phyloP scores from a whole-genome alignment of 192 early-diverging fungal genomes.

The Podila horticola region DNA sequence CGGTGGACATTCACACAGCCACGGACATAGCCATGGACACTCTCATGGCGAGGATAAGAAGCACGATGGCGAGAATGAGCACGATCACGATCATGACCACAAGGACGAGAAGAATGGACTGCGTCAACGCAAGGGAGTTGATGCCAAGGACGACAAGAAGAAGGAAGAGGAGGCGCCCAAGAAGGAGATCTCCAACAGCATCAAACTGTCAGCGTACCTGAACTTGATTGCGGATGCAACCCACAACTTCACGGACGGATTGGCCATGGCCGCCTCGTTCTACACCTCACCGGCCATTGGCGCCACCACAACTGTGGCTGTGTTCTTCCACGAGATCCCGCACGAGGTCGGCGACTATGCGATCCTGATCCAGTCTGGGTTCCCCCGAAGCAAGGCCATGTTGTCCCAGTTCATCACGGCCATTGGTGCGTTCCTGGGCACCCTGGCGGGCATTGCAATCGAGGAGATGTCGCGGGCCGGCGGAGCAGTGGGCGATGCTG shows the following conservation, averaged over 20 bases:
- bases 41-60: constrained; percentile 44
- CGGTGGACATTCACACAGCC: constrained; percentile 67
- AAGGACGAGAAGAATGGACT: constrained; percentile 34
- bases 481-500: neutral
- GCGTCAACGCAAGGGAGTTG: constrained; percentile 15
- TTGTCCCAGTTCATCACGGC: constrained; percentile 84
- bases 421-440: constrained; percentile 83
- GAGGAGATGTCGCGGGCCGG: constrained; percentile 62
- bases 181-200: constrained; percentile 52
- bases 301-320: constrained; percentile 85
- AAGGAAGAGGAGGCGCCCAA: constrained; percentile 8
- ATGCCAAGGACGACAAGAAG: constrained; percentile 50
- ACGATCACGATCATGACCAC: constrained; percentile 31
- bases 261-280: constrained; percentile 87
- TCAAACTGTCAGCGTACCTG: constrained; percentile 80
- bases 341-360: constrained; percentile 92
- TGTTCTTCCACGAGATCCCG: constrained; percentile 92
- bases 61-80: constrained; percentile 48
- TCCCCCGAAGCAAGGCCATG: constrained; percentile 78
- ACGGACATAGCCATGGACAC: constrained; percentile 59
- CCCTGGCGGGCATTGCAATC: constrained; percentile 78
- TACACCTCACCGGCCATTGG: constrained; percentile 83
- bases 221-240: constrained; percentile 87
- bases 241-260: constrained; percentile 89
- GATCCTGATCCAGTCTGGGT: constrained; percentile 84